Base-by-base conservation (phyloP, 2,329 filamentous ascomycete species). In the Cordyceps javanica region DNA sequence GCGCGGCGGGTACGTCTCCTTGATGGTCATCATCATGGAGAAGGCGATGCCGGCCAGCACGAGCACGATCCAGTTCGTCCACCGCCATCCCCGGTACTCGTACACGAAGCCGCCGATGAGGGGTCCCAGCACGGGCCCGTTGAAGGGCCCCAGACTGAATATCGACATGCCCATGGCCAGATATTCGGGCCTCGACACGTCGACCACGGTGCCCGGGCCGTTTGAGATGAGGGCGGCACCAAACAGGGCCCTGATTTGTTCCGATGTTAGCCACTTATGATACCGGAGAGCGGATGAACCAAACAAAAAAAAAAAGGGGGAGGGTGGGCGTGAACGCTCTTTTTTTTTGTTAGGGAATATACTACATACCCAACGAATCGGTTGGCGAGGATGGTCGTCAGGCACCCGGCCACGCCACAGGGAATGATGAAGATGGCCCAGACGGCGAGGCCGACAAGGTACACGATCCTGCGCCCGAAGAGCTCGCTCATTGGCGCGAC, bases 1-100 rank as follows among this genome's bases (percentile, higher is more conserved):
- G 0, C 78, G 78, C 1, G 90, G 90, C 0, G 84, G 81, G 65
- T 95, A 95, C 0, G 90, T 93, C 72, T 96, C 91, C 60, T 82
- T 82, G 49, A 89, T 76, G 1, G 81, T 75, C 2, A 77, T 67
- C 63, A 90, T 80, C 62, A 86, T 72, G 21, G 80, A 60, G 58
- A 86, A 81, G 0, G 83, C 83, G 0, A 80, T 76, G 1, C 82
- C 89, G 0, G 82, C 81, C 10, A 90, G 77, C 53, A 95, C 92
- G 65, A 93, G 73, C 9, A 87, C 82, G 21, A 94, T 78, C 88
- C 90, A 96, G 66, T 89, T 89, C 38, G 87, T 87, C 90, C 91
- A 96, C 30, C 91, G 76, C 92, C 92, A 97, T 11, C 90, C 91
- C 2, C 94, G 75, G 61, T 88, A 85, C 69, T 91, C 79, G 62